Evolutionary conservation across 1,139 yeast species (phyloP), one percentile per base, ranked within the genome.

Genomic region (Debaryomyces nepalensis): DNA sequence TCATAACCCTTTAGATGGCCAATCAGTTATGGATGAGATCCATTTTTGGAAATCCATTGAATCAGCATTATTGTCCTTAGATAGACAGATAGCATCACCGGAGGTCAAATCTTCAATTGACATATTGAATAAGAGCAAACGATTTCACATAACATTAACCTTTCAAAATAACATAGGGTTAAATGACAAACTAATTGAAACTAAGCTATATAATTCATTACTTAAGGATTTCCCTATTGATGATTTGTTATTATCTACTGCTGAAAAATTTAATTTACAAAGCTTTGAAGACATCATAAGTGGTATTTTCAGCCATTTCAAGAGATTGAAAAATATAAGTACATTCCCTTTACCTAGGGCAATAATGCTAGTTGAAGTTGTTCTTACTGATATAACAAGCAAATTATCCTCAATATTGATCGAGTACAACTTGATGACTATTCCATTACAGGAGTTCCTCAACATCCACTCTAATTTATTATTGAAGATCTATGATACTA

Each of bases 31-130:
- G 1, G 93, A 87, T 41, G 97, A 91, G 55, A 73, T 86, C 9
- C 79, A 75, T 40, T 91, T 87, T 54, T 91, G 98, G 97, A 68
- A 71, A 16, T 79, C 89, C 0, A 73, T 87, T 71, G 95, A 87
- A 53, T 59, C 66, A 1, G 84, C 90, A 0, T 65, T 91, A 26
- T 48, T 57, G 4, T 70, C 82, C 4, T 71, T 88, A 1, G 77
- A 78, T 40, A 69, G 70, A 2, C 97, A 89, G 58, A 62, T 87
- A 2, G 62, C 73, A 7, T 68, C 80, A 0, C 71, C 74, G 0
- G 82, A 79, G 24, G 79, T 88, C 1, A 67, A 65, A 19, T 58
- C 77, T n/a, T 80, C 95, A 0, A 62, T 89, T 16, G 80, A 79
- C 3, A 66, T 87, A 1, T 69, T 91, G 43, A 79, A 81, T 46